These are phyloP conservation scores for Lepiota venenata DNA, from an alignment of 768 basidiomycete genomes.

Conservation along the genomic window DNA sequence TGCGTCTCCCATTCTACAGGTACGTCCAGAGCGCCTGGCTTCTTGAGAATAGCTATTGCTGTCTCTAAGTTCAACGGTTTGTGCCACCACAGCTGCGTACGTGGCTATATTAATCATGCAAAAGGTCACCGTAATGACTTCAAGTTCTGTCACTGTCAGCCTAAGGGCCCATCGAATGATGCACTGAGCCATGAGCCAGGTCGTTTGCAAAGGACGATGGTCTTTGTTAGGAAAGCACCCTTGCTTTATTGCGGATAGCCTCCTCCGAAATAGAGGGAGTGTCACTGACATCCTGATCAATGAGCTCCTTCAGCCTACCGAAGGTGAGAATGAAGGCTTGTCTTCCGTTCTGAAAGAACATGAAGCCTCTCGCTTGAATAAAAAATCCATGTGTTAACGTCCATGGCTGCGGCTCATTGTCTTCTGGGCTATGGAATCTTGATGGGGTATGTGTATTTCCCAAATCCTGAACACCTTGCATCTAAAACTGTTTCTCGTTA, in stretches of 20 bases:
- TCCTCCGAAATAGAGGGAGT: slow-evolving; percentile 10
- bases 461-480: no score
- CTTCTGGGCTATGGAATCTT: background rate
- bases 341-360: slow-evolving; percentile 1
- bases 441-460: background rate
- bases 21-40: background rate
- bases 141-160: background rate
- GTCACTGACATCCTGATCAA: background rate
- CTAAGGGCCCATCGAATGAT: background rate
- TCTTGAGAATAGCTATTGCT: background rate
- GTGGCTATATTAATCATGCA: background rate
- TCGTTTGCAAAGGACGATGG: slow-evolving; percentile 18
- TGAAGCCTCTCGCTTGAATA: slow-evolving; percentile 12
- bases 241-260: slow-evolving; percentile 23
- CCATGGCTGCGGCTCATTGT: background rate
- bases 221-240: slow-evolving; percentile 20
- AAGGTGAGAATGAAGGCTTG: background rate
- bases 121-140: slow-evolving; percentile 6
- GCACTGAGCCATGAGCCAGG: slow-evolving; percentile 19
- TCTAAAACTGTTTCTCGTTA: no score
- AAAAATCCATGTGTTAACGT: slow-evolving; percentile 12
- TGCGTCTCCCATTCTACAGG: background rate
- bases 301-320: background rate
- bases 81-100: slow-evolving; percentile 8
- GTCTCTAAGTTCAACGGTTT: slow-evolving; percentile 5